Percentiles rank a stretch among this genome's conserved stretches.
Conservation (phyloP, 805 yeast genomes). For the Suhomyces tanzawaensis region DNA sequence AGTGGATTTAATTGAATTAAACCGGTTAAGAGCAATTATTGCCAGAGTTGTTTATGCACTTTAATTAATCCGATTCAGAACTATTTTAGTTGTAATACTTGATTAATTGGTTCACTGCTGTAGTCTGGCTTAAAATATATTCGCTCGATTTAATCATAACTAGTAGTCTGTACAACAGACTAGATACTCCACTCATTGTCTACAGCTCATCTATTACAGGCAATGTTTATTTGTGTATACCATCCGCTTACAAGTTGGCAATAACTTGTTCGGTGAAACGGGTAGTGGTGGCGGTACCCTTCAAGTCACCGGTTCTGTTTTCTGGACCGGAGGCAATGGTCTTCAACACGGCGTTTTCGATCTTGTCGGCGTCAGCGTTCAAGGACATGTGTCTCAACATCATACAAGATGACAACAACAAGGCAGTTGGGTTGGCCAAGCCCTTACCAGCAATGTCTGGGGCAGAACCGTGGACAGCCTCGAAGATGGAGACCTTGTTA, state of each 20-base stretch:
- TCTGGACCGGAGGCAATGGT: constrained; percentile 95
- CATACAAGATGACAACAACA: constrained; percentile 94
- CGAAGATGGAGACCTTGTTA: constrained; percentile 94
- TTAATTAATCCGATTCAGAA: no score
- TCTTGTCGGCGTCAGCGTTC: constrained; percentile 73
- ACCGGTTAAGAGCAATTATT: no score
- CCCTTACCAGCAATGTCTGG: constrained; percentile 99
- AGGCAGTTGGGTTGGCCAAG: constrained; percentile 97
- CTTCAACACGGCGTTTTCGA: constrained; percentile 80
- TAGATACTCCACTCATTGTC: no score
- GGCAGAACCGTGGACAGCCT: constrained; percentile 99
- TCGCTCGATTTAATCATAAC: no score
- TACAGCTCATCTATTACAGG: background rate
- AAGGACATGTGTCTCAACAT: constrained; percentile 99
- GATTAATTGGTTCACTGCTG: no score
- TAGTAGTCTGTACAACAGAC: no score
- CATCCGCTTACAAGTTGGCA: constrained; percentile 52
- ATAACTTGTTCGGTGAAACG: constrained; percentile 93
- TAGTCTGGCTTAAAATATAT: no score
- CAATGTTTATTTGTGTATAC: constrained; percentile 5
- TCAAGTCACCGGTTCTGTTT: constrained; percentile 95
- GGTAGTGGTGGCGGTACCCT: constrained; percentile 84
- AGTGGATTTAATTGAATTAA: no score
- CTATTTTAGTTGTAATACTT: no score
- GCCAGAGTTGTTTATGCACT: no score